Conservation (phyloP, 2,329 filamentous ascomycete genomes). For the Hawksworthiomyces lignivorus region DNA sequence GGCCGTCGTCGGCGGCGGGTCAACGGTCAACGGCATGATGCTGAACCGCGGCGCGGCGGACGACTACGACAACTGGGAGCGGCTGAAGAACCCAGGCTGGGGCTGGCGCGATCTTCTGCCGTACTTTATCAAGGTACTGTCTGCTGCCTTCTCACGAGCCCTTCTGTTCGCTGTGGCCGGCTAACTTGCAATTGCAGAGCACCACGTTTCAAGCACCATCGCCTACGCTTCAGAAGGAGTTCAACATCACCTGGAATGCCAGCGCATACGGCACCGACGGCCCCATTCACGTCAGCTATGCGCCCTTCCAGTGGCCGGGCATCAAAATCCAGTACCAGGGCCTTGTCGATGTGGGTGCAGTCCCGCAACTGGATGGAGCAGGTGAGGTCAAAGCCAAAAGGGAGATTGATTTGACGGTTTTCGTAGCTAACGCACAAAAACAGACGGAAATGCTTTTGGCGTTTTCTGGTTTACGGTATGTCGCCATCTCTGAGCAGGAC, state of each 20-base stretch:
- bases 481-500: no score
- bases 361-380: neutral
- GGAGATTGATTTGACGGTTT: no score
- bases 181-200: no score
- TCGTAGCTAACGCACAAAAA: no score
- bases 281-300: constrained; percentile 6
- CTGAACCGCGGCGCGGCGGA: constrained; percentile 33
- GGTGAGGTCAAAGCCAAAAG: no score
- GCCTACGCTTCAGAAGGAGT: neutral
- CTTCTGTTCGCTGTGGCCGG: no score
- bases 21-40: constrained; percentile 50
- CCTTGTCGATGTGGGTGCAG: neutral
- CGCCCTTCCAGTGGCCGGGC: constrained; percentile 9
- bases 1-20: constrained; percentile 51
- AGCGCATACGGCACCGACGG: constrained; percentile 3
- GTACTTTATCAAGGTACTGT: constrained; percentile 18
- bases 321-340: neutral
- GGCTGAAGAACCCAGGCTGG: constrained; percentile 49
- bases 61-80: constrained; percentile 48
- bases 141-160: no score
- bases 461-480: constrained; percentile 5
- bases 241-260: constrained; percentile 2
- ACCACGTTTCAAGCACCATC: constrained; percentile 2
- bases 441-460: constrained; percentile 2
- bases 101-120: constrained; percentile 30